Percentiles rank a stretch among this genome's conserved stretches.
phyloP scores from a whole-genome alignment of 495 filamentous ascomycete species.

The Umbilicaria muhlenbergii region DNA sequence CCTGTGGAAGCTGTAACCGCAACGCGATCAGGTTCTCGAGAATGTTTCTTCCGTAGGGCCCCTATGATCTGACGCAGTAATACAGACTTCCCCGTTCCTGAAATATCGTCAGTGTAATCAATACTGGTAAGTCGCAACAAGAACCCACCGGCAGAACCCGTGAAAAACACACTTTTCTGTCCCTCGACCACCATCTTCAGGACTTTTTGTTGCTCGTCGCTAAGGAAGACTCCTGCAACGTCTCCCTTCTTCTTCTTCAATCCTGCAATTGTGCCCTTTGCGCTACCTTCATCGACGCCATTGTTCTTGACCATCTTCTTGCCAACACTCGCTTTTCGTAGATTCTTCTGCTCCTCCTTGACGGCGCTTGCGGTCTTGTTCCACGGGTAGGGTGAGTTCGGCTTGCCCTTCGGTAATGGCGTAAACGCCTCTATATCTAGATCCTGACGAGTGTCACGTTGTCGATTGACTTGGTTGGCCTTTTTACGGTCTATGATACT shows the following conservation, averaged over 20 bases:
- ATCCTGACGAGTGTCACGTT: constrained; percentile 9
- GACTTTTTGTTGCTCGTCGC: constrained; percentile 74
- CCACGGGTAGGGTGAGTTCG: constrained; percentile 42
- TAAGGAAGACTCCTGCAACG: constrained; percentile 51
- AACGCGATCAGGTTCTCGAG: constrained; percentile 58
- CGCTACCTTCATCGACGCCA: constrained; percentile 8
- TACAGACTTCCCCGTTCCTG: constrained; percentile 78
- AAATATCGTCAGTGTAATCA: constrained; percentile 5
- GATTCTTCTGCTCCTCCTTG: constrained; percentile 65
- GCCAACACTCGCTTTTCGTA: constrained; percentile 36
- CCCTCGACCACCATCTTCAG: constrained; percentile 60
- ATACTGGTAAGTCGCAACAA: background rate
- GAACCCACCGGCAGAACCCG: constrained; percentile 65
- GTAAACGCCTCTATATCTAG: constrained; percentile 19
- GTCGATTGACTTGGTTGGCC: constrained; percentile 14
- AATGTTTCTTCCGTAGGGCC: constrained; percentile 59
- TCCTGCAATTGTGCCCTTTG: constrained; percentile 20
- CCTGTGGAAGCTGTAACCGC: constrained; percentile 94
- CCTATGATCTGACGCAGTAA: constrained; percentile 81
- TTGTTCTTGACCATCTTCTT: constrained; percentile 39
- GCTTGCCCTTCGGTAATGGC: constrained; percentile 21
- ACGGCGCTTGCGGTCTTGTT: constrained; percentile 67
- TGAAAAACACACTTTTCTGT: constrained; percentile 88
- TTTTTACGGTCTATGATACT: constrained; percentile 14
- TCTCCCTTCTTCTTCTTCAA: constrained; percentile 23